Percentiles rank a stretch among this genome's conserved stretches.
Evolutionary conservation across 2,329 filamentous ascomycete species (phyloP).

Genomic region (Tympanopsis confertula): DNA sequence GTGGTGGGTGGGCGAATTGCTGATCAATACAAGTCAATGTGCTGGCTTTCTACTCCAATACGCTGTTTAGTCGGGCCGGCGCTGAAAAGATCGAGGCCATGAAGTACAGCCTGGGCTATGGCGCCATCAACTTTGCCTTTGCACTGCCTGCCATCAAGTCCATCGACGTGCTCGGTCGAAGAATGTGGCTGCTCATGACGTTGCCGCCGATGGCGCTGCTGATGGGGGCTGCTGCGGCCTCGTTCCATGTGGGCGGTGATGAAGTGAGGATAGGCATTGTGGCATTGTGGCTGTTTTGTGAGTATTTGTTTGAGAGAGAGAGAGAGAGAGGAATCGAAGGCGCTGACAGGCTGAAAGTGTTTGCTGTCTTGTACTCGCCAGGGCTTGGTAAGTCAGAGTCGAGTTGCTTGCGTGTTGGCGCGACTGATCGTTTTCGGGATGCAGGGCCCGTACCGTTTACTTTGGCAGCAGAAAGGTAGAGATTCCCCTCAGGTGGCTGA

Average conservation of each 20-base stretch:
- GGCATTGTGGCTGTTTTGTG: conserved; percentile 23
- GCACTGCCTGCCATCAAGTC: conserved; percentile 25
- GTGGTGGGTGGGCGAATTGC: background rate
- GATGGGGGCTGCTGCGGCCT: conserved; percentile 23
- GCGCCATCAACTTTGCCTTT: conserved; percentile 28
- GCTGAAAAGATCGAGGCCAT: conserved; percentile 13
- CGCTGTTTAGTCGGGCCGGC: too few relatives aligned
- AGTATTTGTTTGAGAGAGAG: conserved; percentile 3
- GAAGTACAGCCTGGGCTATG: conserved; percentile 17
- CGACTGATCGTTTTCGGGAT: conserved; percentile 4
- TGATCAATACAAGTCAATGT: conserved; percentile 19
- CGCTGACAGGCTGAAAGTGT: conserved; percentile 13
- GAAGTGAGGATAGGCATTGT: conserved; percentile 14
- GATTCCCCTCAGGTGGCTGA: too few relatives aligned
- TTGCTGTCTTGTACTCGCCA: conserved; percentile 28
- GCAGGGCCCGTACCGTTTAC: conserved; percentile 35
- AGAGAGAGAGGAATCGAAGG: background rate
- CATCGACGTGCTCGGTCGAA: conserved; percentile 26
- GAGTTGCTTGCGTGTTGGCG: background rate
- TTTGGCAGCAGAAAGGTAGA: conserved; percentile 27
- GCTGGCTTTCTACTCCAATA: conserved; percentile 31
- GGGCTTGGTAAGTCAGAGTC: conserved; percentile 11
- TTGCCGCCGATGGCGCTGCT: conserved; percentile 29
- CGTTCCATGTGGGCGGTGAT: conserved; percentile 12
- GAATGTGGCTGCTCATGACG: conserved; percentile 28